Percentiles rank a stretch among this genome's conserved stretches.
Evolutionary conservation across 169 alveolate species (phyloP).

Genomic region (Plasmodium knowlesi): DNA sequence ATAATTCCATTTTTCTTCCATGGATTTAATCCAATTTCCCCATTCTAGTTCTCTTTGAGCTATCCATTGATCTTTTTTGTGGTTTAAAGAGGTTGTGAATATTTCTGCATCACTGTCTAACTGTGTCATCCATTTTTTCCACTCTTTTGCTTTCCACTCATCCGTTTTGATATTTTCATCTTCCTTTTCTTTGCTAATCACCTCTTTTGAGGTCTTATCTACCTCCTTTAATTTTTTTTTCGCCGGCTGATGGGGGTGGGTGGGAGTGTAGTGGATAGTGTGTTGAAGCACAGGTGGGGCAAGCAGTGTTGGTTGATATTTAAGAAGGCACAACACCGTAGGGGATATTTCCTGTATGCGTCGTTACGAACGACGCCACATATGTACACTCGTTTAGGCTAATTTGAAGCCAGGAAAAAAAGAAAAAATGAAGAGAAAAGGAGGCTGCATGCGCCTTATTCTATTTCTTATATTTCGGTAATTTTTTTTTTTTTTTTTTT

Average conservation of each 20-base stretch:
- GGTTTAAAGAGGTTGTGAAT: neutral
- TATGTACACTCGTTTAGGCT: neutral
- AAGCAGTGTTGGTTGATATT: neutral
- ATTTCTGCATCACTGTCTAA: neutral
- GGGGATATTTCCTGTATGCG: neutral
- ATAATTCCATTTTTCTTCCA: neutral
- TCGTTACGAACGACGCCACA: neutral
- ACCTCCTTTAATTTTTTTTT: neutral
- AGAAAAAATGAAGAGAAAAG: neutral
- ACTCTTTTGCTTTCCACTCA: neutral
- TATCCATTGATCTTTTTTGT: constrained; percentile 4
- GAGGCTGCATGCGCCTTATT: neutral
- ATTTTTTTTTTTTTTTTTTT: no score
- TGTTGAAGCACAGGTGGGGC: neutral
- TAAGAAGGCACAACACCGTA: neutral
- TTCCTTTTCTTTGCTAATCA: neutral
- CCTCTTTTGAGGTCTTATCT: neutral
- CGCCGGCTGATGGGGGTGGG: neutral
- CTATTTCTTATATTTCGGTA: neutral
- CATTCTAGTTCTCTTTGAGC: neutral
- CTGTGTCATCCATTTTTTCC: neutral
- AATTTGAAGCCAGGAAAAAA: neutral
- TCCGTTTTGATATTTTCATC: neutral
- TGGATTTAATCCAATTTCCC: neutral
- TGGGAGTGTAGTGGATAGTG: neutral